Evolutionary conservation across 257 asterid genomes (phyloP).

Genomic region (Nicotiana undulata): DNA sequence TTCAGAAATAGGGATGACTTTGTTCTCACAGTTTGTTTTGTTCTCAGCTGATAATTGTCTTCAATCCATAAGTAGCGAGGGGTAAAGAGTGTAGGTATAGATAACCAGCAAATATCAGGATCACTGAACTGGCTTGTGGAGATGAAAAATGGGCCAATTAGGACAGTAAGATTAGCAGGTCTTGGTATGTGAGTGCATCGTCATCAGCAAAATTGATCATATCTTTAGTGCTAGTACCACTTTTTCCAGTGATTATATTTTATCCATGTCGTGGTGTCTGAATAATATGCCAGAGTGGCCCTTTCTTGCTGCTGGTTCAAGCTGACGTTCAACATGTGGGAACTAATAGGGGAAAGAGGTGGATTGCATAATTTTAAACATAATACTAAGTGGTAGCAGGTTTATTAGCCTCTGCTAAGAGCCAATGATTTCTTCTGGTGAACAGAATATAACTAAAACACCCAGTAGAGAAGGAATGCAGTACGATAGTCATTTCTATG

Average conservation of each 20-base stretch:
- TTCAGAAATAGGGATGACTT: background rate
- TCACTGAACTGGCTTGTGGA: background rate
- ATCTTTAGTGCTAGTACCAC: background rate
- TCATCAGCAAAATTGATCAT: background rate
- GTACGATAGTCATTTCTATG: background rate
- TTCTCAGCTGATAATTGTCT: background rate
- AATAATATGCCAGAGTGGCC: background rate
- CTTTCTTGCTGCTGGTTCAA: background rate
- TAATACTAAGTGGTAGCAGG: background rate
- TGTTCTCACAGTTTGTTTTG: background rate
- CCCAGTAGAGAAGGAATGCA: background rate
- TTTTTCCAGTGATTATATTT: background rate
- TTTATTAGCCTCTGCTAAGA: background rate
- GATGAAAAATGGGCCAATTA: background rate
- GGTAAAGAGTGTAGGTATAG: background rate
- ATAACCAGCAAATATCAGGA: background rate
- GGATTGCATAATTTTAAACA: background rate
- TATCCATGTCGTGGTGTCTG: background rate
- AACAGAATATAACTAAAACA: background rate
- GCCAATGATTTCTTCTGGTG: background rate
- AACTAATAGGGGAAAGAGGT: background rate
- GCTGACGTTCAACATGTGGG: background rate
- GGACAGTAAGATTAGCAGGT: background rate
- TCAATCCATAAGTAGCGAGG: background rate
- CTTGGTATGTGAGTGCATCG: background rate